Evolutionary conservation across 805 yeast species (phyloP).

Genomic region (Metschnikowia proteae): DNA sequence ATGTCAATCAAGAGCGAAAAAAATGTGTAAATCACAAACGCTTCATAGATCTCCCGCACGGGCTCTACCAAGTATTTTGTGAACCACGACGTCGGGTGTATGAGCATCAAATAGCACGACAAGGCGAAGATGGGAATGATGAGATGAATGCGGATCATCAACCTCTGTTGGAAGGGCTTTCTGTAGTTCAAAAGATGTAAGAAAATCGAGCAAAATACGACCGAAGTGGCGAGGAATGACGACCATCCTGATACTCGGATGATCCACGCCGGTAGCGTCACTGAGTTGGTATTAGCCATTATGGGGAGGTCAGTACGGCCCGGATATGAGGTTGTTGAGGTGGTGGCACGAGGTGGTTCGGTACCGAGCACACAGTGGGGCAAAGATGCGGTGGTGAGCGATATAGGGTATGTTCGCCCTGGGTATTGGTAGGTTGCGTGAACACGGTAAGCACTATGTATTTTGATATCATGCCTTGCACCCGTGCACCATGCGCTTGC

Average conservation of each 20-base stretch:
- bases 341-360: not conserved
- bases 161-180: slow-evolving; percentile 83
- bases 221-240: slow-evolving; percentile 21
- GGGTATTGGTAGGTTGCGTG: not conserved
- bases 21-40: slow-evolving; percentile 92
- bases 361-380: not conserved
- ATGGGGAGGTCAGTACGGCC: not conserved
- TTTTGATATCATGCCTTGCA: not conserved
- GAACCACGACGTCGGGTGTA: slow-evolving; percentile 37
- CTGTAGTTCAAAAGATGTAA: slow-evolving; percentile 61
- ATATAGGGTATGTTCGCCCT: not conserved
- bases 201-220: slow-evolving; percentile 23
- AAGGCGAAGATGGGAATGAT: slow-evolving; percentile 79
- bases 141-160: slow-evolving; percentile 74
- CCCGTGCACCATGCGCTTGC: not conserved
- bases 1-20: slow-evolving; percentile 76
- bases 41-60: slow-evolving; percentile 85
- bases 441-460: not conserved
- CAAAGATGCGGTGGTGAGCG: not conserved
- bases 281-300: slow-evolving; percentile 1
- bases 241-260: slow-evolving; percentile 19
- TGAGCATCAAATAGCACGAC: slow-evolving; percentile 59
- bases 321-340: not conserved
- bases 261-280: slow-evolving; percentile 21
- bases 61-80: slow-evolving; percentile 60